Conservation (phyloP, 2,329 filamentous ascomycete genomes). For the Fusarium temperatum region DNA sequence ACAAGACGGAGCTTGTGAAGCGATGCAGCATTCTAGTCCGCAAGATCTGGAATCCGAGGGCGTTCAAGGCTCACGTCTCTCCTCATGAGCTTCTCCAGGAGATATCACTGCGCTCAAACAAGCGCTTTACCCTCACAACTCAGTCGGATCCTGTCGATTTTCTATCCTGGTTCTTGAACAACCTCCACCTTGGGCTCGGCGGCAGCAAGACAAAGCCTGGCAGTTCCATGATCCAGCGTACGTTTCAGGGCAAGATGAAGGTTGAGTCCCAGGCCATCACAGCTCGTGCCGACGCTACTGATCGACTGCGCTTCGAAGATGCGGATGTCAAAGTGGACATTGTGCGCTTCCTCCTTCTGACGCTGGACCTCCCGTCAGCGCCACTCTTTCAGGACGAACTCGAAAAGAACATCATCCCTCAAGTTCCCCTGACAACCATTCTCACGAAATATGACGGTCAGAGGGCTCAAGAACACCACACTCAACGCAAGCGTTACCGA, state of each 20-base stretch:
- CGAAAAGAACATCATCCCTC: conserved; percentile 95
- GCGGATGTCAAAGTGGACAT: conserved; percentile 80
- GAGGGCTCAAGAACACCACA: conserved; percentile 85
- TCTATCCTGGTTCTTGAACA: conserved; percentile 96
- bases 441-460: conserved; percentile 93
- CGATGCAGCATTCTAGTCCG: conserved; percentile 89
- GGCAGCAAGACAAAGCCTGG: conserved; percentile 88
- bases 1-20: conserved; percentile 80
- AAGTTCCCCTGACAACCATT: conserved; percentile 83
- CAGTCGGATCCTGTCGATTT: conserved; percentile 98
- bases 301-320: conserved; percentile 92
- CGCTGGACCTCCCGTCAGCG: conserved; percentile 88
- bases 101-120: conserved; percentile 87
- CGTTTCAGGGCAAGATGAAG: conserved; percentile 92
- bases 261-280: conserved; percentile 95
- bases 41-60: conserved; percentile 97
- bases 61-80: conserved; percentile 96
- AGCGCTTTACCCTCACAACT: conserved; percentile 87
- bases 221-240: conserved; percentile 86
- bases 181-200: conserved; percentile 89
- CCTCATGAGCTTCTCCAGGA: conserved; percentile 97
- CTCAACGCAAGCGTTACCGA: conserved; percentile 88
- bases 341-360: conserved; percentile 88
- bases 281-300: conserved; percentile 85
- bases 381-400: conserved; percentile 96